A percentile compares a stretch with the other conserved stretches of the same genome.
These are phyloP conservation scores for Colletotrichum higginsianum DNA, from an alignment of 2,329 filamentous ascomycete species.

Conservation along the genomic window DNA sequence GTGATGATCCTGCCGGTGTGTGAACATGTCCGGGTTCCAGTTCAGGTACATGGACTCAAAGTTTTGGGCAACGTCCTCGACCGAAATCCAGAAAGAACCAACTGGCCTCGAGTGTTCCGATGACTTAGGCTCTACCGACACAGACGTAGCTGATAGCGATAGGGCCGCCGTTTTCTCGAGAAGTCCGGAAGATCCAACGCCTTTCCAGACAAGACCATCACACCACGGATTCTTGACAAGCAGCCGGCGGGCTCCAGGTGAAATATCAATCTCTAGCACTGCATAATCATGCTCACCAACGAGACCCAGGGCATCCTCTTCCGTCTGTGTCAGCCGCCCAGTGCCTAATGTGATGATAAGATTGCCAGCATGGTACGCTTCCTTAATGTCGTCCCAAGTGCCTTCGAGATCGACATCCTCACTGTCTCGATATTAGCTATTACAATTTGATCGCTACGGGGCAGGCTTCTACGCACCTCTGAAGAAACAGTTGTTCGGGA, in stretches of 20 bases:
- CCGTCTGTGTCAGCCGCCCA: constrained; percentile 81
- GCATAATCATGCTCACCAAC: constrained; percentile 96
- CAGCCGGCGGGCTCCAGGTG: constrained; percentile 74
- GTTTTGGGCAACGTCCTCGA: constrained; percentile 89
- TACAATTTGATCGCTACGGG: not conserved
- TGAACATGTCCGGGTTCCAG: constrained; percentile 93
- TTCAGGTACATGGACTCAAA: constrained; percentile 98
- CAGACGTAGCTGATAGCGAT: constrained; percentile 1
- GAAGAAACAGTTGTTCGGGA: constrained; percentile 93
- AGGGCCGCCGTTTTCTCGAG: constrained; percentile 14
- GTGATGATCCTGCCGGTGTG: constrained; percentile 87
- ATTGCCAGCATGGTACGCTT: constrained; percentile 82
- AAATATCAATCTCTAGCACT: constrained; percentile 81
- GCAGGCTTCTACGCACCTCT: constrained; percentile 65
- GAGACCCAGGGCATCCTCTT: constrained; percentile 86
- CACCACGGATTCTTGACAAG: constrained; percentile 98
- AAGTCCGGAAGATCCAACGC: constrained; percentile 45
- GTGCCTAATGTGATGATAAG: constrained; percentile 93
- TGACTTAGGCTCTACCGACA: constrained; percentile 42
- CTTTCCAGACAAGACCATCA: constrained; percentile 82
- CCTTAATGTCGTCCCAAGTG: constrained; percentile 84
- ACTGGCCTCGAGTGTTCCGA: constrained; percentile 53
- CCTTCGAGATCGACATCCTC: constrained; percentile 83
- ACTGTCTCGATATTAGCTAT: constrained; percentile 55
- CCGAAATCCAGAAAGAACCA: constrained; percentile 94